Conservation (phyloP, 1,139 yeast species). For the Debaryomyces psychrophilus region DNA sequence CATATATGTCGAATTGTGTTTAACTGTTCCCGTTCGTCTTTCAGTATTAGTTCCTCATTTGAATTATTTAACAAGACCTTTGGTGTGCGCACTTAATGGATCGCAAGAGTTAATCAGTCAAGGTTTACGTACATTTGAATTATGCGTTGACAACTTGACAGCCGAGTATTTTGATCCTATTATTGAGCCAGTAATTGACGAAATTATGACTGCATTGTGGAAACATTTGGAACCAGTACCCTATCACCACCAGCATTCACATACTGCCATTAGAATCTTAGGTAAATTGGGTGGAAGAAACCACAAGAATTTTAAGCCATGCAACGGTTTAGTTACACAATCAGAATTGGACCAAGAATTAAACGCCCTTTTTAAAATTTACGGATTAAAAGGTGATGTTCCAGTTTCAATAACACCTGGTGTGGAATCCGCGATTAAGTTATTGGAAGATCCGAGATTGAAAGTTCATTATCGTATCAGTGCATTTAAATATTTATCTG, state of each 20-base stretch:
- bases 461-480: conserved; percentile 70
- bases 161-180: conserved; percentile 97
- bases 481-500: conserved; percentile 73
- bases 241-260: conserved; percentile 90
- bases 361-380: conserved; percentile 66
- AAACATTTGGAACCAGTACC: conserved; percentile 90
- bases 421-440: conserved; percentile 68
- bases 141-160: conserved; percentile 95
- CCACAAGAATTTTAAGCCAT: conserved; percentile 78
- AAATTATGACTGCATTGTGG: conserved; percentile 93
- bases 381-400: conserved; percentile 63
- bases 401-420: conserved; percentile 85
- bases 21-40: conserved; percentile 92
- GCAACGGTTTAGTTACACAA: conserved; percentile 60
- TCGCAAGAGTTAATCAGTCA: conserved; percentile 90
- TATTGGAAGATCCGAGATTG: conserved; percentile 67
- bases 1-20: conserved; percentile 88
- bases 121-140: conserved; percentile 89
- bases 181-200: conserved; percentile 92
- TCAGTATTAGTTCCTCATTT: conserved; percentile 93
- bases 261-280: conserved; percentile 86
- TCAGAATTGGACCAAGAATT: conserved; percentile 68
- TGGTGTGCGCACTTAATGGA: conserved; percentile 88
- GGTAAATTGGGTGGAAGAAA: conserved; percentile 98
- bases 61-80: conserved; percentile 83